A percentile compares a stretch with the other conserved stretches of the same genome.
These are phyloP conservation scores for Chlorella variabilis DNA, from an alignment of 163 green algal genomes.

Conservation along the genomic window DNA sequence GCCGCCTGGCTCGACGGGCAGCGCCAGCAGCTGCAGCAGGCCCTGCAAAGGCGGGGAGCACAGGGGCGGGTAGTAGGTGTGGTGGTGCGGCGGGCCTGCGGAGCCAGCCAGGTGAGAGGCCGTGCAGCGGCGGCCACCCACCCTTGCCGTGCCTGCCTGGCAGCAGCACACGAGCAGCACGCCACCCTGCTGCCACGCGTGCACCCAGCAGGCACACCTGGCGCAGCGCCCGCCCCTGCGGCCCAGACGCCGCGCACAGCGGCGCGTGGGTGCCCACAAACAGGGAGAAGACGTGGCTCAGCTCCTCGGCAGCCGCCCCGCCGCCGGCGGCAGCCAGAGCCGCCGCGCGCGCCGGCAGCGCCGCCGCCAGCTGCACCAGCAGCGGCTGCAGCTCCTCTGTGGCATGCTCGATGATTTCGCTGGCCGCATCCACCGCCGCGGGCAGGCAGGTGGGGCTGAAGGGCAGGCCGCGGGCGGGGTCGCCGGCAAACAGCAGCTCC, in stretches of 20 bases:
- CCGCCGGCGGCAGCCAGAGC: background rate
- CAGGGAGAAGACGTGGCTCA: slow-evolving; percentile 27
- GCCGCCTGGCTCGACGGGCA: background rate
- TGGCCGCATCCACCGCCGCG: slow-evolving; percentile 27
- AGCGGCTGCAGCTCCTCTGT: slow-evolving; percentile 10
- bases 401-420: slow-evolving; percentile 37
- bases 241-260: slow-evolving; percentile 4
- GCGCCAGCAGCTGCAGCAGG: slow-evolving; percentile 27
- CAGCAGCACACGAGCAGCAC: no score
- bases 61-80: background rate
- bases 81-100: no score
- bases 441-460: slow-evolving; percentile 1
- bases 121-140: no score
- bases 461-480: background rate
- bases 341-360: background rate
- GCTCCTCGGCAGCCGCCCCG: background rate
- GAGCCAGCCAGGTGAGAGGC: no score
- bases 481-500: slow-evolving; percentile 11
- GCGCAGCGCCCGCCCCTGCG: slow-evolving; percentile 16
- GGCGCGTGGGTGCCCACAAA: slow-evolving; percentile 26
- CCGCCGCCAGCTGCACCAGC: slow-evolving; percentile 17
- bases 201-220: no score
- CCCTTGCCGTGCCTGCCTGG: no score
- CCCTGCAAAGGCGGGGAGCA: slow-evolving; percentile 6
- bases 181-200: no score